These are phyloP conservation scores for Xanthoceras sorbifolium DNA, from an alignment of 345 rosid genomes.

Conservation along the genomic window DNA sequence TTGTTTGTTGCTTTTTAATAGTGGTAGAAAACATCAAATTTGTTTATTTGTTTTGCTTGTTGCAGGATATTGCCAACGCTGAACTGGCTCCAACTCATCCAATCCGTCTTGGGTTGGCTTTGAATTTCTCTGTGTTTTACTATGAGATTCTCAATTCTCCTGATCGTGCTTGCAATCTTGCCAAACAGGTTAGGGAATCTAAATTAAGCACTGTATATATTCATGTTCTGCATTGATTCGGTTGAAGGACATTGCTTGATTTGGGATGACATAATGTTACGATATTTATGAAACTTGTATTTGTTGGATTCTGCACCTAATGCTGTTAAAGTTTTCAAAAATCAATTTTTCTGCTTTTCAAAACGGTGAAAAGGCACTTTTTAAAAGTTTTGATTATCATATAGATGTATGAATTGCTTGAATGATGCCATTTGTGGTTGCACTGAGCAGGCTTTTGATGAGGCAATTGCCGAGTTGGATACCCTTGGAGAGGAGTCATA, in stretches of 20 bases:
- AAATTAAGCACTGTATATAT: not conserved
- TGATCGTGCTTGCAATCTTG: slow-evolving; percentile 91
- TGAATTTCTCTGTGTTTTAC: slow-evolving; percentile 90
- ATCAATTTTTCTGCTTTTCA: too few relatives aligned
- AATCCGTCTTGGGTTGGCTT: slow-evolving; percentile 85
- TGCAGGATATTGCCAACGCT: slow-evolving; percentile 81
- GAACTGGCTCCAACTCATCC: slow-evolving; percentile 93
- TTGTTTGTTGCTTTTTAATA: too few relatives aligned
- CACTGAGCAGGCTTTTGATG: slow-evolving; percentile 72
- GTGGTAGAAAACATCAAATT: not conserved
- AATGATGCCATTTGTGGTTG: slow-evolving; percentile 2
- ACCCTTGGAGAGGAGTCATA: slow-evolving; percentile 94
- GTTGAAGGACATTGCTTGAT: not conserved
- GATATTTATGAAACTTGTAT: not conserved
- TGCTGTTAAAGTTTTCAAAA: not conserved
- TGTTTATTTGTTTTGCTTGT: not conserved
- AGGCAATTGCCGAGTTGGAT: slow-evolving; percentile 90
- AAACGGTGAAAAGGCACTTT: too few relatives aligned
- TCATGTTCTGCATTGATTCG: slow-evolving; percentile 5
- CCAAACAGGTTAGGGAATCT: slow-evolving; percentile 62
- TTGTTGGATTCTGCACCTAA: not conserved
- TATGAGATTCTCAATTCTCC: slow-evolving; percentile 93
- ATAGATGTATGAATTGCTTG: not conserved
- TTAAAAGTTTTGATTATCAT: too few relatives aligned
- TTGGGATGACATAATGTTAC: not conserved